Evolutionary conservation across 2,329 filamentous ascomycete genomes (phyloP), one percentile per base, ranked within the genome.

Genomic region (Diaporthe citriasiana): DNA sequence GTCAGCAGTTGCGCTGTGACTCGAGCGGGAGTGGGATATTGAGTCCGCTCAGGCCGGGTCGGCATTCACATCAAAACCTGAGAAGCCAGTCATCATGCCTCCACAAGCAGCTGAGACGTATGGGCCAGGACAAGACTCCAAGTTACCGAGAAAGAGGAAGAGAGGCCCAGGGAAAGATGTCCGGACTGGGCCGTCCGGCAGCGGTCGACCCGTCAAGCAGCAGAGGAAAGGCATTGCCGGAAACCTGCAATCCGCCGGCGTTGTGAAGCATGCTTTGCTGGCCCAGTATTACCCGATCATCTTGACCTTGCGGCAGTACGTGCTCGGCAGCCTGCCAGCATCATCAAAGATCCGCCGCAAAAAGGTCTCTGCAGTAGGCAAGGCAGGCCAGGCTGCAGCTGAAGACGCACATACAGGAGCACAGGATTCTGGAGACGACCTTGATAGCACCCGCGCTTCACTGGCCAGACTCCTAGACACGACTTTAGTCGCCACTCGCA

Each of bases 251-350:
- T 60, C 38, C 69, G 25, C 73, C 70, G 71, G 60, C 45, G 60
- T 63, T 83, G 63, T 84, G 78, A 78, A 81, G 56, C 92, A 94
- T 80, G 89, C 90, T 71, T 88, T 97, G 45, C 86, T 97, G 73
- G 87, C 87, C 59, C 88, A 89, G 75, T 93, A 92, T 83, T 97
- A 95, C 82, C 83, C 87, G 10, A 83, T 87, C 60, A 88, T 95
- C 17, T 82, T 90, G 72, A 91, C 91, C 0, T 85, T 98, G 73
- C 91, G 94, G 78, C 87, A 93, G 73, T 94, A 94, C 83, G 84
- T 95, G 51, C 84, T 95, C 63, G 85, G 85, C 27, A 89, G 87
- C 74, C 87, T 97, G 15, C 93, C 94, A 0, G 77, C 82, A n/a
- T 87, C 90, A 15, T 96, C 94, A 7, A 93, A 88, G 71, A 81